phyloP scores from a whole-genome alignment of 2,329 filamentous ascomycete species.

The Talaromyces atroroseus region DNA sequence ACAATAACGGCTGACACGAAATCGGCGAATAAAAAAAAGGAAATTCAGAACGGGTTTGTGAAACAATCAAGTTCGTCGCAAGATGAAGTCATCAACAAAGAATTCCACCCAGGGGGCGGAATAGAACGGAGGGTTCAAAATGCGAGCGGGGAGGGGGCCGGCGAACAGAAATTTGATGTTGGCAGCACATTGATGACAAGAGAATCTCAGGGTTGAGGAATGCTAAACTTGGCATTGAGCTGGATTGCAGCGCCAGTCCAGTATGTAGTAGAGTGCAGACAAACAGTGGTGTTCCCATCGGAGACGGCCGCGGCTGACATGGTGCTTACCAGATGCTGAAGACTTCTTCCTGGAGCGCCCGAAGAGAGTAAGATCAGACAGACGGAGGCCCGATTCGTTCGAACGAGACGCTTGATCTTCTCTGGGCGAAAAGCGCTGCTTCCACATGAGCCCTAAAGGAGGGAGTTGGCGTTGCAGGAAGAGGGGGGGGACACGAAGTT shows the following conservation, averaged over 20 bases:
- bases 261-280: background rate
- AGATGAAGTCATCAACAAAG: slow-evolving; percentile 9
- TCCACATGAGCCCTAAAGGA: slow-evolving; percentile 30
- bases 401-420: slow-evolving; percentile 33
- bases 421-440: slow-evolving; percentile 36
- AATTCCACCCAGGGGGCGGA: slow-evolving; percentile 12
- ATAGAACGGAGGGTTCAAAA: slow-evolving; percentile 9
- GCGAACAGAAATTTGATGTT: slow-evolving; percentile 11
- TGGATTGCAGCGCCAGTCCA: background rate
- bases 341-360: slow-evolving; percentile 31
- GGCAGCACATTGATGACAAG: slow-evolving; percentile 12
- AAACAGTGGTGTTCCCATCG: background rate
- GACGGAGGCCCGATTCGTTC: slow-evolving; percentile 29
- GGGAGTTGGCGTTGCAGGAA: background rate
- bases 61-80: background rate
- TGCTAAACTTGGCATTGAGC: background rate
- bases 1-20: background rate
- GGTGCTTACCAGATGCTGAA: slow-evolving; percentile 25
- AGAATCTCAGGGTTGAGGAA: background rate
- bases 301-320: background rate
- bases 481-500: background rate
- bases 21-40: slow-evolving; percentile 3
- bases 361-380: slow-evolving; percentile 31
- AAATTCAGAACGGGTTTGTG: background rate
- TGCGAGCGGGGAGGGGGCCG: slow-evolving; percentile 9